Base-by-base conservation (phyloP, 345 rosid species). In the Pseudoturritis turrita region DNA sequence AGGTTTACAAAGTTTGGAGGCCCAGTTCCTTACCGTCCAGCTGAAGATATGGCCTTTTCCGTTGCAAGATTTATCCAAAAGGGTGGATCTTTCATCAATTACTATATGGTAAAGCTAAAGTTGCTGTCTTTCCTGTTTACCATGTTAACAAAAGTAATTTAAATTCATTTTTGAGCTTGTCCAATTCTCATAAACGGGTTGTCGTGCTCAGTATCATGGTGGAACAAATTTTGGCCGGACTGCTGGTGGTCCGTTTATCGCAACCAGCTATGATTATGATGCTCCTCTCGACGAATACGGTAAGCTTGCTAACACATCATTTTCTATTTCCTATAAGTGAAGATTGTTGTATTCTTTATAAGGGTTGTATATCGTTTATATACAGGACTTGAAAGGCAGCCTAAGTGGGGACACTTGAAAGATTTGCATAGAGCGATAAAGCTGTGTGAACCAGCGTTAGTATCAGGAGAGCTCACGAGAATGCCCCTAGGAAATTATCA, bases 221-320 rank as follows among this genome's bases (percentile, higher is more conserved):
- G 99, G 99, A 78, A 96, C 99, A 53, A 96, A 96, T 80, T 96
- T 96, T 70, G 99, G 99, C 44, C 84, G 99, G 13, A 96, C 99
- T 70, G 98, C 99, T 59, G 99, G 99, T 69, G 99, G 99, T 80
- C 99, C 99, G n/a, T 96, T 96, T 81, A 96, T 96, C 69, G 90
- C 99, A 50, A 92, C 99, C 18, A 96, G 91, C 79, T 92, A 92
- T 76, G 99, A 96, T 70, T 96, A 96, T 51, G 99, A 92, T 62
- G 99, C 97, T 59, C 98, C 97, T 58, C 83, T 96, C 1, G 99
- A 96, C 50, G 99, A 96, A 84, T 96, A 89, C 5, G 99, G 99
- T 89, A 83, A n/a, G 87, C 62, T 40, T 40, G 40, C 50, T 56
- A 15, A 47, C 41, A 33, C 54, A 23, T 10, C 12, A 3, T 3